Base-by-base conservation (phyloP, 371 early-diverging fungal species). In the Mucor irregularis region DNA sequence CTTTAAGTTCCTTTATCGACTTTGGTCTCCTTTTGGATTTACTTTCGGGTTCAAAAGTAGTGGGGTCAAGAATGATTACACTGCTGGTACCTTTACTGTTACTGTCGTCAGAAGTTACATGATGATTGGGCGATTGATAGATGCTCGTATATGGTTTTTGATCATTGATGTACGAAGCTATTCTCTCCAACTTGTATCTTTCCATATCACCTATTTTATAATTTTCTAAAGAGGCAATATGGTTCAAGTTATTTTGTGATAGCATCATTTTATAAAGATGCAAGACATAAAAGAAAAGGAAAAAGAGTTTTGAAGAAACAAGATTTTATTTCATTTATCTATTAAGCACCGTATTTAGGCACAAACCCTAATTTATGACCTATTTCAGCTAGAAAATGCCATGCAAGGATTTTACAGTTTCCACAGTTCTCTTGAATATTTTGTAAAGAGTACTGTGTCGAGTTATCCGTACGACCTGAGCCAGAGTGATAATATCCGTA, bases 321-420 rank as follows among this genome's bases (percentile, higher is more conserved):
- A 3, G 2, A 16, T 10, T 14, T 22, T n/a, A 14, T 25, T 49
- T 11, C 29, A 28, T 17, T 38, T 34, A 5, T 31, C 4, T 35
- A 45, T 64, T 63, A 73, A 6, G 74, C 71, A 17, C 74, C 74
- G 52, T 74, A 78, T 39, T 78, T 78, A n/a, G 66, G 69, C 22
- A 73, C 59, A 61, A 58, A 61, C 0, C 73, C 73, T 31, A 78
- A 60, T 55, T 73, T 74, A 44, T 68, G 64, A 16, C 70, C 67
- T 46, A 74, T 72, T 50, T 78, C 78, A 29, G 62, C 64, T 40
- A 78, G 24, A 35, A 68, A 74, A 22, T 74, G 74, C 68, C 69
- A 78, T 24, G 74, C 72, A 14, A 77, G 53, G 22, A 70, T 71
- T 16, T 53, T 43, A n/a, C 61, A 57, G 28, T 74, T 71, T 24